Evolutionary conservation across 2,329 filamentous ascomycete species (phyloP).

Genomic region (Cytospora mali): DNA sequence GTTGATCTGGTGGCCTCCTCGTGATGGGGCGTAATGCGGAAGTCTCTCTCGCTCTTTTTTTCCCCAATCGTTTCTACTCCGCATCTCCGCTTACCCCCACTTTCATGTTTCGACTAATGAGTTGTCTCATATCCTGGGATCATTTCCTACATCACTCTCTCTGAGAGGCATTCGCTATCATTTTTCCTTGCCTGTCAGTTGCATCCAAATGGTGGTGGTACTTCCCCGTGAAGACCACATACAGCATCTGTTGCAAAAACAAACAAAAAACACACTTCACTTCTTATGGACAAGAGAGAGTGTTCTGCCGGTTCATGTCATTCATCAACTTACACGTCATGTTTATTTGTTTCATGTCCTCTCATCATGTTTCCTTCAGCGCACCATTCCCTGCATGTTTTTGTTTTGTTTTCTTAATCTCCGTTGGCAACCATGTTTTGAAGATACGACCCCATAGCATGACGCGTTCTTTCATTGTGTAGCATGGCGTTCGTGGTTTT

Average conservation of each 20-base stretch:
- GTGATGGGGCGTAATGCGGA: constrained; percentile 14
- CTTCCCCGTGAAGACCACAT: background rate
- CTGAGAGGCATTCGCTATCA: background rate
- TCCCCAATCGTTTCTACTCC: background rate
- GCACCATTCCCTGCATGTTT: too few relatives aligned
- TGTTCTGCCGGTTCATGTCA: constrained; percentile 17
- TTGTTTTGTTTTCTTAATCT: background rate
- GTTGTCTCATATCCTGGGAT: background rate
- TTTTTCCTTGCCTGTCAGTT: constrained; percentile 10
- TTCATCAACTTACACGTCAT: background rate
- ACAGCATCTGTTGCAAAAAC: constrained; percentile 4
- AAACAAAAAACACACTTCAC: constrained; percentile 4
- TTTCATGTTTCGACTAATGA: background rate
- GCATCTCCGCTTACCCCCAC: constrained; percentile 14
- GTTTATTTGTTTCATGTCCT: constrained; percentile 3
- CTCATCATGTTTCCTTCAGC: constrained; percentile 2
- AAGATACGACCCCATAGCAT: constrained; percentile 17
- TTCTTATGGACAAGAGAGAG: constrained; percentile 16
- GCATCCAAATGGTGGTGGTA: background rate
- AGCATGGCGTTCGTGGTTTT: constrained; percentile 26
- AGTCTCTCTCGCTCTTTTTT: constrained; percentile 2
- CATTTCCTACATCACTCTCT: constrained; percentile 4
- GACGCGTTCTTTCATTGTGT: constrained; percentile 9
- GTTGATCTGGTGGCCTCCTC: background rate
- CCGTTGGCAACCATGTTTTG: constrained; percentile 3